Evolutionary conservation across 495 filamentous ascomycete species (phyloP).

Genomic region (Tuber borchii): DNA sequence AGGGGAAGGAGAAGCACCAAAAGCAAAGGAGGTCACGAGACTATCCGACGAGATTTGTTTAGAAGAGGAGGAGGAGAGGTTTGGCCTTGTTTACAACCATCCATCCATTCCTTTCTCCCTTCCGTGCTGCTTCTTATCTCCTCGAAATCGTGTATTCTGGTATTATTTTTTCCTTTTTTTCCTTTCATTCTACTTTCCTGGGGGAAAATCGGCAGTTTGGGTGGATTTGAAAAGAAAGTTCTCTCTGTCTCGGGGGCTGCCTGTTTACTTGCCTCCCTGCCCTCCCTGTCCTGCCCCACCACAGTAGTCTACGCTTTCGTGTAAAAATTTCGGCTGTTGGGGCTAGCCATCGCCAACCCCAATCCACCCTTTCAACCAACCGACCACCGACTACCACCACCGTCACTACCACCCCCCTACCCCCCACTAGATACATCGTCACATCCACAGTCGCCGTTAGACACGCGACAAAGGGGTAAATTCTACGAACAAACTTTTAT

Average conservation of each 20-base stretch:
- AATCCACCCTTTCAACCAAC: conserved; percentile 31
- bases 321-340: conserved; percentile 38
- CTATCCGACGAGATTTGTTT: neutral
- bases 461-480: conserved; percentile 3
- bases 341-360: conserved; percentile 33
- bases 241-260: neutral
- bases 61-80: neutral
- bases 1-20: neutral
- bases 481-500: conserved; percentile 13
- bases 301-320: conserved; percentile 31
- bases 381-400: conserved; percentile 9
- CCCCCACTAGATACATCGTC: conserved; percentile 2
- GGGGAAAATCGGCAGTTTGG: neutral
- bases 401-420: neutral
- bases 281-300: conserved; percentile 33
- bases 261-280: conserved; percentile 15
- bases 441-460: neutral
- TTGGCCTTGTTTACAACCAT: neutral
- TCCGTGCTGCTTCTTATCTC: neutral
- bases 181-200: neutral
- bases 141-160: conserved; percentile 20
- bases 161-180: conserved; percentile 2
- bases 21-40: conserved; percentile 1
- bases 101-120: conserved; percentile 1
- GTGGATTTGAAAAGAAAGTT: neutral